Base-by-base conservation (phyloP, 345 rosid genomes). In the Eucalyptus sp. region DNA sequence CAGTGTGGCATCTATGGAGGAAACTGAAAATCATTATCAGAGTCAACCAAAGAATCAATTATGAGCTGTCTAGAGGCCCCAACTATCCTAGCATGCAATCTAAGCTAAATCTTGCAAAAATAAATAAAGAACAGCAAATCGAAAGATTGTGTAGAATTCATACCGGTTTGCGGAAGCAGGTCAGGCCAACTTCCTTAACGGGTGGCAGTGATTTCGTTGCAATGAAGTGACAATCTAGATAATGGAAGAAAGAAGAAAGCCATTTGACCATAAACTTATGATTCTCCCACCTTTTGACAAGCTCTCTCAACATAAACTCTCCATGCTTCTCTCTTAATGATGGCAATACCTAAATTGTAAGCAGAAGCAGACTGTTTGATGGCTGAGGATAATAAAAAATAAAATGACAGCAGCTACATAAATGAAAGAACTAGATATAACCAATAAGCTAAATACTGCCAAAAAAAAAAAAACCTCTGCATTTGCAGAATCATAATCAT, bases 201-300 rank as follows among this genome's bases (percentile, higher is more conserved):
- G 95, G 49, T 51, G 93, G 93, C 89, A 95, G 90, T 16, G 94
- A 89, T 90, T 91, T 93, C 88, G 91, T 89, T 52, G 94, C 58
- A 86, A 92, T 92, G 88, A 94, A 94, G 92, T 93, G 91, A 31
- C 96, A 93, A 62, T 94, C 96, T 50, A 95, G 91, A 89, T 92
- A 94, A 89, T 92, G 51, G 83, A 95, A 95, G 93, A 94, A 92
- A 16, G 93, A 93, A 58, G 92, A 90, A 86, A 95, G 88, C 95
- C 95, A 95, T 90, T 93, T 89, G 87, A 91, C 94, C 96, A 94
- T 93, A 90, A 92, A 50, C 89, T 94, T 94, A 88, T 95, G 93
- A 87, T 94, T 94, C 86, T 89, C 86, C 97, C 95, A 95, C 60
- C 97, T 94, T 58, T 86, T 91, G 66, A 91, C 95, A 50, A 94